Evolutionary conservation across 257 asterid species (phyloP).

Genomic region (Paulownia fortunei): DNA sequence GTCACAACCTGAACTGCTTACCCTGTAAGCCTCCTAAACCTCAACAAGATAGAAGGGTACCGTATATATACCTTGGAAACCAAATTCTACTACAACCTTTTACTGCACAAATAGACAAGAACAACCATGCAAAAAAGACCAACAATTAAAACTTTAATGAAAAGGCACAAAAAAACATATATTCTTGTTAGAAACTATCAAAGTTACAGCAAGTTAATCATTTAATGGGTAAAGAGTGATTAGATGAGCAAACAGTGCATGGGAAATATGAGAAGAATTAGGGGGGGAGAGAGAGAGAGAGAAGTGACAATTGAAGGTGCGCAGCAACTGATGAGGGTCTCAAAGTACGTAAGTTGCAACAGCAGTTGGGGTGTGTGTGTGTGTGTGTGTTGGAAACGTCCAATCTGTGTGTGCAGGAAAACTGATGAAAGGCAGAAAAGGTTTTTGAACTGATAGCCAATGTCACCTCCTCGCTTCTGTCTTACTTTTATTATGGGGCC

Average conservation of each 20-base stretch:
- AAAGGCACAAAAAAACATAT: not conserved
- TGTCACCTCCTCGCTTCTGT: conserved; percentile 36
- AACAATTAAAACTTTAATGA: too few species aligned
- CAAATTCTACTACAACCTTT: not conserved
- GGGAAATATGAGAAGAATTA: not conserved
- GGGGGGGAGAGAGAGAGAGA: not conserved
- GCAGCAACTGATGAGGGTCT: conserved; percentile 1
- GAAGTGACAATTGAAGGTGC: conserved; percentile 4
- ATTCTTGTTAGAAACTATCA: not conserved
- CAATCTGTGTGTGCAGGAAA: conserved; percentile 24
- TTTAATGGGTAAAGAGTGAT: too few species aligned
- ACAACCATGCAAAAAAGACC: not conserved
- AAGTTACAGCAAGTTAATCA: not conserved
- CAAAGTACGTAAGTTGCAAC: not conserved
- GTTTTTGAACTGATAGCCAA: conserved; percentile 31
- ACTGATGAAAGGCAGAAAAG: conserved; percentile 21
- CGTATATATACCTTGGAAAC: not conserved
- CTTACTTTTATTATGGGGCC: not conserved
- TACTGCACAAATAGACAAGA: not conserved
- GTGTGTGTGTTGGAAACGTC: conserved; percentile 38
- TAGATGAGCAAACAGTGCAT: not conserved
- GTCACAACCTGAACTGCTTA: not conserved
- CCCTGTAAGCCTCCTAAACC: not conserved
- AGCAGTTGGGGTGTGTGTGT: not conserved
- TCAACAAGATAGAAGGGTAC: not conserved